Evolutionary conservation across 768 basidiomycete species (phyloP).

Genomic region (Serendipita sp.): DNA sequence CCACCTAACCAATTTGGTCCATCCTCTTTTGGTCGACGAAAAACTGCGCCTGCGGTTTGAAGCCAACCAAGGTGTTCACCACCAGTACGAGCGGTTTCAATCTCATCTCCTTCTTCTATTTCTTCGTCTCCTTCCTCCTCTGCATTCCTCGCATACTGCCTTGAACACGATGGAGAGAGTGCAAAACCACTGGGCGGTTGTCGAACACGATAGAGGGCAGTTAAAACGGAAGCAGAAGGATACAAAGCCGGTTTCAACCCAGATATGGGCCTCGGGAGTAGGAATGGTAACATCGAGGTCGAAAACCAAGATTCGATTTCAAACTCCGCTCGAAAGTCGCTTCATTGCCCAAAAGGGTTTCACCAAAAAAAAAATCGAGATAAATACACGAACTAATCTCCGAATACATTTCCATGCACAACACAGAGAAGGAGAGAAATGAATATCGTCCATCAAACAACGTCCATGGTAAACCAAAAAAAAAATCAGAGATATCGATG

Average conservation of each 20-base stretch:
- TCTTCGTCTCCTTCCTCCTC: conserved; percentile 13
- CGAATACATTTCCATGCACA: too few relatives aligned
- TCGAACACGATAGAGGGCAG: too few relatives aligned
- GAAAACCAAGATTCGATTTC: neutral
- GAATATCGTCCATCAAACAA: neutral
- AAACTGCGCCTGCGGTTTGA: conserved; percentile 27
- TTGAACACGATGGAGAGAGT: neutral
- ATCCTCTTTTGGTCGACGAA: conserved; percentile 29
- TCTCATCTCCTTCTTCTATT: conserved; percentile 18
- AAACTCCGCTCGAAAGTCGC: too few relatives aligned
- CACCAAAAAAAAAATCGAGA: too few relatives aligned
- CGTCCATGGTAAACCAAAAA: neutral
- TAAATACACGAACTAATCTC: too few relatives aligned
- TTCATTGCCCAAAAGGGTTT: too few relatives aligned
- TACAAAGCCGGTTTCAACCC: neutral
- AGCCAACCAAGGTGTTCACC: conserved; percentile 23
- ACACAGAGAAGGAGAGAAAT: neutral
- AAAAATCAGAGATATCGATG: neutral
- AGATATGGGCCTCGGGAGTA: neutral
- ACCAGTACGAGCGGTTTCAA: neutral
- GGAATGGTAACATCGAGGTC: neutral
- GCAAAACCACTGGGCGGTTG: too few relatives aligned
- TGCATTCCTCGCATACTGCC: neutral
- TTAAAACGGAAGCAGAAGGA: neutral
- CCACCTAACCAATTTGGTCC: conserved; percentile 45